These are phyloP conservation scores for Nitzschia putrida DNA, from an alignment of 108 stramenopile species.

Conservation along the genomic window DNA sequence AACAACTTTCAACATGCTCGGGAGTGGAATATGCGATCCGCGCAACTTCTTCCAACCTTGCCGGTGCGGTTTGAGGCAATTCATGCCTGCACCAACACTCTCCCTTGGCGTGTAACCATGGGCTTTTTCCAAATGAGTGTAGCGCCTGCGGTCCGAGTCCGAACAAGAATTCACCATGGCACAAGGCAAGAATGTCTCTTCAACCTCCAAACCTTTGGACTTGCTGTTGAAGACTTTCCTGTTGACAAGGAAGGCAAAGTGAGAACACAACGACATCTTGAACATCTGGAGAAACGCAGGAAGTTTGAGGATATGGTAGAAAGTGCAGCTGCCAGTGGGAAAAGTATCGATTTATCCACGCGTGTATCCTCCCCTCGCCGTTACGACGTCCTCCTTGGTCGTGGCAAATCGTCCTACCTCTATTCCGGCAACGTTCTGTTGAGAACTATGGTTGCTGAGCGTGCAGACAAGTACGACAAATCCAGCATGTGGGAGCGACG, in stretches of 20 bases:
- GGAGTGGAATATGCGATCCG: not conserved
- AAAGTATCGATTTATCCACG: no score
- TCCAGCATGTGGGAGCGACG: not conserved
- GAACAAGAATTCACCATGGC: conserved; percentile 7
- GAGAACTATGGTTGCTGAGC: conserved; percentile 17
- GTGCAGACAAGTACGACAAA: not conserved
- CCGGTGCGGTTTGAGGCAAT: conserved; percentile 3
- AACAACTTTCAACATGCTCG: not conserved
- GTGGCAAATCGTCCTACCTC: conserved; percentile 18
- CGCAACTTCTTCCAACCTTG: not conserved
- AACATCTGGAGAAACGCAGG: not conserved
- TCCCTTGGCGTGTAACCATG: not conserved
- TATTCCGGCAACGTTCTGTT: conserved; percentile 25
- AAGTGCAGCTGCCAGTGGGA: not conserved
- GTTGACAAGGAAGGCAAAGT: conserved; percentile 1
- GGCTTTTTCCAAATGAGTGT: conserved; percentile 3
- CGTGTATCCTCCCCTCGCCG: not conserved
- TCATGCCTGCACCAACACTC: conserved; percentile 3
- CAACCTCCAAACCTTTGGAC: conserved; percentile 19
- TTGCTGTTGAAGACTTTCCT: conserved; percentile 5
- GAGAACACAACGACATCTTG: not conserved
- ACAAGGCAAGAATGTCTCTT: conserved; percentile 2
- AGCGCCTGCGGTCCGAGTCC: not conserved
- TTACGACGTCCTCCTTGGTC: conserved; percentile 23
- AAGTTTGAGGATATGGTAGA: not conserved